phyloP scores from a whole-genome alignment of 179 eudicot genomes.

The Beta macrorhiza region DNA sequence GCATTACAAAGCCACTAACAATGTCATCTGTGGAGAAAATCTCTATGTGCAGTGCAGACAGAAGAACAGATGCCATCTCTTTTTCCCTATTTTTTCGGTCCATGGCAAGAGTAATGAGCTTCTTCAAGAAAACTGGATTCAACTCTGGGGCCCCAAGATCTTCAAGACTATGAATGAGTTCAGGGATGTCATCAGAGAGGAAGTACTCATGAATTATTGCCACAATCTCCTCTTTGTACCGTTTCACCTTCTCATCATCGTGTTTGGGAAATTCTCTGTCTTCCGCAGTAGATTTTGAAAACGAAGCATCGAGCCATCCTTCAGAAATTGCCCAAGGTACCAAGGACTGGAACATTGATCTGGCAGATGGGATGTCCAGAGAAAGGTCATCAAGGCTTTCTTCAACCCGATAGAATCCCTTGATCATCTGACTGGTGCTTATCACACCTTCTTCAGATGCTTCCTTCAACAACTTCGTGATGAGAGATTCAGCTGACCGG shows the following conservation, averaged over 20 bases:
- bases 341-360: constrained; percentile 50
- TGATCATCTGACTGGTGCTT: constrained; percentile 89
- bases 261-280: constrained; percentile 40
- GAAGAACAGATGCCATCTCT: constrained; percentile 97
- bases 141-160: constrained; percentile 75
- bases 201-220: constrained; percentile 89
- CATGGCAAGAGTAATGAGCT: constrained; percentile 86
- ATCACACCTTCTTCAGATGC: constrained; percentile 88
- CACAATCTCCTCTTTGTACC: constrained; percentile 77
- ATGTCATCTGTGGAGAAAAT: constrained; percentile 89
- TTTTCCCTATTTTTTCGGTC: constrained; percentile 92
- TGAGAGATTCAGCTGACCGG: constrained; percentile 61
- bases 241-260: constrained; percentile 57
- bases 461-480: constrained; percentile 67
- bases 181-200: constrained; percentile 95
- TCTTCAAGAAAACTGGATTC: constrained; percentile 79
- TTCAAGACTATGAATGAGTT: constrained; percentile 75
- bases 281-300: constrained; percentile 39
- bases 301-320: constrained; percentile 87
- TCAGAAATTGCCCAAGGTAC: constrained; percentile 71
- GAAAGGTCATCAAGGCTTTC: constrained; percentile 95
- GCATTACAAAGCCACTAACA: constrained; percentile 81
- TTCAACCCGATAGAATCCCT: constrained; percentile 78
- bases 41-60: constrained; percentile 86
- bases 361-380: constrained; percentile 84